These are phyloP conservation scores for Aspergillus niger DNA, from an alignment of 2,329 filamentous ascomycete genomes.

Conservation along the genomic window DNA sequence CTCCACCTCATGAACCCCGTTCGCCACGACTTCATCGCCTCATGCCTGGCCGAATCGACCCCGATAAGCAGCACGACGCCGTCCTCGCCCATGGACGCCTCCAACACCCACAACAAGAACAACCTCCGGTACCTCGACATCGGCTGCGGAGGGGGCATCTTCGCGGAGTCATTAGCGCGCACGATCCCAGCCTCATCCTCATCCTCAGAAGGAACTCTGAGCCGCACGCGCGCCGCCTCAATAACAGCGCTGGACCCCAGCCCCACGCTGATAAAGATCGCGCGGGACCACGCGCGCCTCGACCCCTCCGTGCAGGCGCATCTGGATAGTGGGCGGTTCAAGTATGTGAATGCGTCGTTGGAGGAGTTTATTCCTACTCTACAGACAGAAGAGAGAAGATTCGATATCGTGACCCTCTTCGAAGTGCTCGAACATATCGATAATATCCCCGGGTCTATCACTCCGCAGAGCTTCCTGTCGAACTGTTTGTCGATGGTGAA, in stretches of 20 bases:
- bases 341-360: conserved; percentile 74
- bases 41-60: conserved; percentile 62
- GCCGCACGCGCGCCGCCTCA: conserved; percentile 42
- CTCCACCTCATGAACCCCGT: conserved; percentile 98
- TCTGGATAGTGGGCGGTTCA: conserved; percentile 58
- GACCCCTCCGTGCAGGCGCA: conserved; percentile 66
- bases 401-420: conserved; percentile 83
- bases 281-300: conserved; percentile 70
- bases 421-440: conserved; percentile 95
- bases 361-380: conserved; percentile 52
- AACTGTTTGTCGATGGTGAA: conserved; percentile 64
- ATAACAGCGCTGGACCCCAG: conserved; percentile 52
- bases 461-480: conserved; percentile 69
- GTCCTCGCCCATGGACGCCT: conserved; percentile 3
- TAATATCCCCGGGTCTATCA: conserved; percentile 67
- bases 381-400: conserved; percentile 42
- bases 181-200: conserved; percentile 35
- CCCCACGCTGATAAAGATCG: conserved; percentile 57
- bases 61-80: conserved; percentile 26
- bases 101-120: conserved; percentile 26
- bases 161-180: conserved; percentile 68
- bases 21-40: conserved; percentile 84
- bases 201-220: conserved; percentile 10
- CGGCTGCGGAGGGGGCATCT: conserved; percentile 94
- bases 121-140: conserved; percentile 74